Evolutionary conservation across 805 yeast species (phyloP), one percentile per base, ranked within the genome.

Genomic region (Brettanomyces nanus): DNA sequence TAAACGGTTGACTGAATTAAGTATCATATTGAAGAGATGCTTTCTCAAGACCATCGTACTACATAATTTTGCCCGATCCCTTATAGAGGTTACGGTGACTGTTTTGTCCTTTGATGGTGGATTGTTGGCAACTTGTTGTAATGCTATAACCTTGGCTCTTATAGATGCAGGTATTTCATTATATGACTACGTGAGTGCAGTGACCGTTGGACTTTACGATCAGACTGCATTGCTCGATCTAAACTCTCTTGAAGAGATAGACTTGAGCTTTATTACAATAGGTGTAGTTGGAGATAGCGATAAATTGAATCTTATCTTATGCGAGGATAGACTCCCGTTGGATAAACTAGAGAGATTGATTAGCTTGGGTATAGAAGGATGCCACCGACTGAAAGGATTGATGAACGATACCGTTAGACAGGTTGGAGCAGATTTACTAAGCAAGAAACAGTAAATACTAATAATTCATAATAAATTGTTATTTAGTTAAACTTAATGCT

Each of bases 141-240:
- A 92, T 55, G 85, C 97, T 7, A 74, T 85, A 31, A 85, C 96
- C 1, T 63, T 92, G 49, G 97, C 95, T 0, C 66, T 92, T 31
- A 77, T 92, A 25, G 97, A 92, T 61, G 97, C 97, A 2, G 97
- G 97, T 35, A 80, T 92, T 33, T 82, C 96, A 4, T 80, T 92
- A 81, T 83, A 81, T 53, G 97, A 92, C 56, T 89, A 85, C 54
- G 81, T 90, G 13, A 74, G 86, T 39, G 77, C 95, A 1, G 73
- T 85, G 13, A 71, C 81, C 21, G 83, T 87, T 4, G 97, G 97
- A 0, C 60, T 85, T 17, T 79, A 76, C 50, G 95, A 85, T 48
- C 78, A 74, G 31, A 62, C 68, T 5, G 87, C 95, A 11, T 63
- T 92, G 41, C 65, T 92, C 34, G 98, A 90, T 56, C 71, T 89